phyloP scores from a whole-genome alignment of 1,284 basidiomycete genomes.

The Melampsora larici-populina region DNA sequence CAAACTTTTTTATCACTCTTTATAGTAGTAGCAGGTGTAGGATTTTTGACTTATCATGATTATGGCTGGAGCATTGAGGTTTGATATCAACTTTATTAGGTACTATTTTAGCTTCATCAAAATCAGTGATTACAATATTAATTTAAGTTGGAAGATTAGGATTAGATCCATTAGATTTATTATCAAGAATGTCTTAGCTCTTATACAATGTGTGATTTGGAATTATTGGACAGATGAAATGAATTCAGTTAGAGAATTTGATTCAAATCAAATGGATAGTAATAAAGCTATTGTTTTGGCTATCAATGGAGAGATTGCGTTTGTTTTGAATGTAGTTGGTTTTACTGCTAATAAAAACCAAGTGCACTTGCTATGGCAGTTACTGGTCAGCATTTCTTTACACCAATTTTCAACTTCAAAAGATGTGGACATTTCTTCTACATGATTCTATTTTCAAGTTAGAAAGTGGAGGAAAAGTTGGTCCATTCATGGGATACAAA shows the following conservation, averaged over 20 bases:
- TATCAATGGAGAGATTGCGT: not conserved
- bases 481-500: too few relatives aligned
- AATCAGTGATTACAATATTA: not conserved
- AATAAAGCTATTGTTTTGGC: not conserved
- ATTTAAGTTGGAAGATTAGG: not conserved
- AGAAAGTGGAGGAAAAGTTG: too few relatives aligned
- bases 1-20: not conserved
- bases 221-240: not conserved
- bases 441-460: too few relatives aligned
- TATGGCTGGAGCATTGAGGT: not conserved
- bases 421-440: too few relatives aligned
- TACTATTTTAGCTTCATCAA: not conserved
- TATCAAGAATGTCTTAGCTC: not conserved
- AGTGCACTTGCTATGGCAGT: too few relatives aligned
- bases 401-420: too few relatives aligned
- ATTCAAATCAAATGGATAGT: not conserved
- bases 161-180: not conserved
- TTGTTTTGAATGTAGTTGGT: not conserved
- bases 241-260: not conserved
- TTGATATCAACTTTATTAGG: not conserved
- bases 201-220: not conserved
- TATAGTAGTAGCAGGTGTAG: not conserved
- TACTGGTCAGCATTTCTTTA: too few relatives aligned
- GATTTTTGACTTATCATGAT: not conserved
- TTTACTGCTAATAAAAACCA: not conserved